These are phyloP conservation scores for Tetrastigma voinierianum DNA, from an alignment of 164 flowering plant species.

Conservation along the genomic window DNA sequence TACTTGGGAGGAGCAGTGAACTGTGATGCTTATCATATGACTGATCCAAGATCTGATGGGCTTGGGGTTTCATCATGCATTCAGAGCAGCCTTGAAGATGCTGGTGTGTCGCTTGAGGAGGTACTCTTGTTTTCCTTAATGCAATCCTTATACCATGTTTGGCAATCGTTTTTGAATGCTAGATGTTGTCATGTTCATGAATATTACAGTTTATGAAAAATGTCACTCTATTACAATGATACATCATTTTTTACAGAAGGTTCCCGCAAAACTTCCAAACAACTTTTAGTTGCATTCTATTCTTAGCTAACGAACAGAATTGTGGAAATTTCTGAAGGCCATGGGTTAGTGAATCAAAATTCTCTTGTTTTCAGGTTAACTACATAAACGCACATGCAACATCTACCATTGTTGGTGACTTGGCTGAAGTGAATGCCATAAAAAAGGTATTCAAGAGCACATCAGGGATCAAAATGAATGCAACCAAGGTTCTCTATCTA, in stretches of 20 bases:
- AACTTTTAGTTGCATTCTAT: not conserved
- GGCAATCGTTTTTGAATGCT: no score
- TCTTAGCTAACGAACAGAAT: no score
- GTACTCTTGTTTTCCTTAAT: constrained; percentile 29
- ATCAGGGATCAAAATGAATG: constrained; percentile 81
- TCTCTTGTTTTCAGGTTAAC: constrained; percentile 62
- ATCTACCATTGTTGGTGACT: constrained; percentile 86
- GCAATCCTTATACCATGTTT: not conserved
- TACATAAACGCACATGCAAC: constrained; percentile 98
- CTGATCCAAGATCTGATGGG: constrained; percentile 96
- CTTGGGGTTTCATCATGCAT: constrained; percentile 95
- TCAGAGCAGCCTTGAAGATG: constrained; percentile 76
- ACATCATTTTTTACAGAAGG: no score
- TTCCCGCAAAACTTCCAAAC: no score
- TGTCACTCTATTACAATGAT: no score
- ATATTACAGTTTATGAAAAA: no score
- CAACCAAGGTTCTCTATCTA: constrained; percentile 64
- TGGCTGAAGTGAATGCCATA: constrained; percentile 96
- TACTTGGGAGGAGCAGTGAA: constrained; percentile 90
- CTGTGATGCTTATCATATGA: constrained; percentile 98
- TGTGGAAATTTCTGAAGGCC: no score
- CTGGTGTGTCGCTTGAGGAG: constrained; percentile 95
- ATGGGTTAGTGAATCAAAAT: no score
- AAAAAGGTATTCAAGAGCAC: constrained; percentile 86
- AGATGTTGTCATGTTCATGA: no score